Conservation (phyloP, 2,329 filamentous ascomycete species). For the Clonostachys solani region DNA sequence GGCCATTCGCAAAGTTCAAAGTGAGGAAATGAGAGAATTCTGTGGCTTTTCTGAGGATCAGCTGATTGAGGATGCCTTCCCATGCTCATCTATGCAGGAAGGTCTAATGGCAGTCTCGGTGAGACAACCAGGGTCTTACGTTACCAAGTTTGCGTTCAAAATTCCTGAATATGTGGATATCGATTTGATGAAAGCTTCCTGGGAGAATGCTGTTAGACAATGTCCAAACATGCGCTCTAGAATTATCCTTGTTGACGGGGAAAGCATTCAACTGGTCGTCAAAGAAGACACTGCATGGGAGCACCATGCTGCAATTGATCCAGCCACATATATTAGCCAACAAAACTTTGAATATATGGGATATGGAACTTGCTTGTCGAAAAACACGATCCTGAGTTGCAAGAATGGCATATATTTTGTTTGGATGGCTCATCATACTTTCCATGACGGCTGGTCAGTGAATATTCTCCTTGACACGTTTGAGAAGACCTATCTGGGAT, state of each 20-base stretch:
- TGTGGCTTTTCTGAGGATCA: background rate
- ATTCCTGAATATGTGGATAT: slow-evolving; percentile 4
- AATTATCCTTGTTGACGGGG: slow-evolving; percentile 4
- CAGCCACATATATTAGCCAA: background rate
- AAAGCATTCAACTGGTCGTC: background rate
- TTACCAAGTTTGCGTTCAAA: background rate
- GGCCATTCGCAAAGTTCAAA: background rate
- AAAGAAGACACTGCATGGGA: background rate
- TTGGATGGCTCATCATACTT: slow-evolving; percentile 15
- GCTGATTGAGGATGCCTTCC: background rate
- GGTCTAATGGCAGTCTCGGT: background rate
- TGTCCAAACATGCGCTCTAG: slow-evolving; percentile 11
- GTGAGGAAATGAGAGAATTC: too few relatives aligned
- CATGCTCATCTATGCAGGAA: background rate
- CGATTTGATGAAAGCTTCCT: slow-evolving; percentile 6
- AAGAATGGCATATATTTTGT: slow-evolving; percentile 7
- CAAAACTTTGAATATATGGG: background rate
- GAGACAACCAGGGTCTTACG: background rate
- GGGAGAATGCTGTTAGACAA: slow-evolving; percentile 7
- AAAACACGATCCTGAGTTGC: background rate
- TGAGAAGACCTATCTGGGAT: slow-evolving; percentile 2
- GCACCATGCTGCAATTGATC: background rate
- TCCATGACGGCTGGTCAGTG: slow-evolving; percentile 18
- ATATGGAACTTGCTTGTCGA: background rate
- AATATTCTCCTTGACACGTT: slow-evolving; percentile 3